Conservation (phyloP, 2,329 filamentous ascomycete genomes). For the Thielaviopsis euricoi region DNA sequence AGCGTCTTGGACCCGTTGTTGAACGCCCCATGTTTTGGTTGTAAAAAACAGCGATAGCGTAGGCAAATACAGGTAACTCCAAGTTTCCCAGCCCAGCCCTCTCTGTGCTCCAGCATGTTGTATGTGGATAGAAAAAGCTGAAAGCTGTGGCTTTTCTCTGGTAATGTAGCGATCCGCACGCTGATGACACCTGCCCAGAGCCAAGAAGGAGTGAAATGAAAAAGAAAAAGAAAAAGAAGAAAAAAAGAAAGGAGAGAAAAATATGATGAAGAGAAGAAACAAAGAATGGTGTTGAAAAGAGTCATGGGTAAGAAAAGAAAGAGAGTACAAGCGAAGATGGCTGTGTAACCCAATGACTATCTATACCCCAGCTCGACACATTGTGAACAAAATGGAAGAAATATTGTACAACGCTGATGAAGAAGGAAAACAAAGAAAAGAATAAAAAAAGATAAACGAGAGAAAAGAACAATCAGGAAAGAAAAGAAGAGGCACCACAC, state of each 20-base stretch:
- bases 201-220: constrained; percentile 11
- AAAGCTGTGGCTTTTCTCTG: constrained; percentile 12
- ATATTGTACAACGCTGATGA: neutral
- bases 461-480: neutral
- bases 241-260: constrained; percentile 1
- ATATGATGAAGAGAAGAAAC: neutral
- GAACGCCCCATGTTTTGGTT: constrained; percentile 72
- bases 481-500: neutral
- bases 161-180: constrained; percentile 12
- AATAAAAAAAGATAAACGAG: neutral
- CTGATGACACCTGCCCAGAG: constrained; percentile 11
- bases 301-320: neutral
- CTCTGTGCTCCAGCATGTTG: constrained; percentile 45
- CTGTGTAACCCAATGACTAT: neutral
- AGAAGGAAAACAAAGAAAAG: neutral
- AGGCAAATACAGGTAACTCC: constrained; percentile 45
- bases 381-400: neutral
- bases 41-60: constrained; percentile 66
- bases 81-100: constrained; percentile 29
- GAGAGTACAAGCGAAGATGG: neutral
- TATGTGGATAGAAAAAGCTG: constrained; percentile 32
- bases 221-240: neutral
- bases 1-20: constrained; percentile 57
- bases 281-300: neutral
- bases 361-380: neutral